These are phyloP conservation scores for Berkeleyomyces basicola DNA, from an alignment of 2,329 filamentous ascomycete genomes.

Conservation along the genomic window DNA sequence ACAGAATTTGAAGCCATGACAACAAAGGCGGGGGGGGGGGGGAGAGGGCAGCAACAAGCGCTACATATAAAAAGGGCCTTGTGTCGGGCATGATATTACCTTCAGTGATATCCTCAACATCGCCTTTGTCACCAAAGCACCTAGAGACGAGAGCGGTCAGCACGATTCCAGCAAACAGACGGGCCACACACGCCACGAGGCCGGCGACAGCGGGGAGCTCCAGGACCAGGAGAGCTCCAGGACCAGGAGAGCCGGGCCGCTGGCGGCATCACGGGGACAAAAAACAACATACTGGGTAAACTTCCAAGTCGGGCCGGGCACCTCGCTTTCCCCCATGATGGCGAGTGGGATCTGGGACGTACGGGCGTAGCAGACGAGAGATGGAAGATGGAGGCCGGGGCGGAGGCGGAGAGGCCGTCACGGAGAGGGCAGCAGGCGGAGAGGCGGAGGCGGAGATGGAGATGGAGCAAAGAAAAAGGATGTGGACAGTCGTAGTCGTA, in stretches of 20 bases:
- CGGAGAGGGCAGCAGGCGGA: not conserved
- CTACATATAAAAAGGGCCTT: not conserved
- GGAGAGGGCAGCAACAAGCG: not conserved
- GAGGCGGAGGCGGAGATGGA: not conserved
- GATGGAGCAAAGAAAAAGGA: not conserved
- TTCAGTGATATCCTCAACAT: constrained; percentile 98
- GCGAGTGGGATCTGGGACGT: constrained; percentile 44
- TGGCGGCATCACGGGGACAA: not conserved
- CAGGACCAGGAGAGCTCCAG: not conserved
- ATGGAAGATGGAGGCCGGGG: not conserved
- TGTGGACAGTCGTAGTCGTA: no score
- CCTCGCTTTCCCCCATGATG: constrained; percentile 93
- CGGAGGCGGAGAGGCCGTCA: not conserved
- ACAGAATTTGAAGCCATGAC: not conserved
- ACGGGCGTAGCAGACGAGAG: not conserved
- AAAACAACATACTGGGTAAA: constrained; percentile 76
- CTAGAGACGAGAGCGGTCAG: constrained; percentile 29
- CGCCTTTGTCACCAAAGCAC: constrained; percentile 98
- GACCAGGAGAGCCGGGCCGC: not conserved
- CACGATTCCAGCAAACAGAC: not conserved
- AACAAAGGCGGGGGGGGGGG: constrained; percentile 1
- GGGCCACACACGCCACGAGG: not conserved
- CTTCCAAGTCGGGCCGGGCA: constrained; percentile 95
- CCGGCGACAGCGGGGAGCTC: not conserved
- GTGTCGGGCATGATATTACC: constrained; percentile 33